Conservation (phyloP, 1,139 yeast genomes). For the Arxiozyma heterogenica region DNA sequence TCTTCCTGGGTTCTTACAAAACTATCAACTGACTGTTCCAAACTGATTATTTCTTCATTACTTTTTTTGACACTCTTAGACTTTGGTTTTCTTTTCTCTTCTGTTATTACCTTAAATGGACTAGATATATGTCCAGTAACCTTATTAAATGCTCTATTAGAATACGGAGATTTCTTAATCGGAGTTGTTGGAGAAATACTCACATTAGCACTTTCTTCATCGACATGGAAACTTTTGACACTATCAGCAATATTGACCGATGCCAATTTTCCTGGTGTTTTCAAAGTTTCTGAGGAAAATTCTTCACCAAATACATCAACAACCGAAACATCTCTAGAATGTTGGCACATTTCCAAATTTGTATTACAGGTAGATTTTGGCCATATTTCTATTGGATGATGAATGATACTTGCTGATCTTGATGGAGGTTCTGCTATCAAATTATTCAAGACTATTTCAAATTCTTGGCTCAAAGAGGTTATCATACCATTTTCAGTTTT, state of each 20-base stretch:
- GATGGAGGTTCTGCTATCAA: conserved; percentile 3
- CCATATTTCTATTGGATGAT: conserved; percentile 7
- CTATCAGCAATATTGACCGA: conserved; percentile 8
- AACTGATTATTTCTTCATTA: not conserved
- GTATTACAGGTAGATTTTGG: not conserved
- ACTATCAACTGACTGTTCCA: not conserved
- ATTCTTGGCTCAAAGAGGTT: conserved; percentile 8
- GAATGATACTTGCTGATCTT: not conserved
- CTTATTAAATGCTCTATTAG: not conserved
- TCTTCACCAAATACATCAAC: conserved; percentile 6
- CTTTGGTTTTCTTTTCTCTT: conserved; percentile 1
- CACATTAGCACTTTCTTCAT: conserved; percentile 1
- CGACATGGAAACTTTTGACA: conserved; percentile 9
- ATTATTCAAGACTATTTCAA: conserved; percentile 5
- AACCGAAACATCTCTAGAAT: not conserved
- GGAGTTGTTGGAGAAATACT: not conserved
- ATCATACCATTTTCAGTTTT: not conserved
- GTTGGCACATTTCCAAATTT: not conserved
- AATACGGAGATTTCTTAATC: not conserved
- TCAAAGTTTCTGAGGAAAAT: conserved; percentile 5
- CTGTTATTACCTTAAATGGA: conserved; percentile 19
- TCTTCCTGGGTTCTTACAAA: not conserved
- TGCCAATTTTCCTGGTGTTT: conserved; percentile 11
- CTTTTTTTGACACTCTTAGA: not conserved
- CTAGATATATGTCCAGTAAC: conserved; percentile 15